A percentile compares a stretch with the other conserved stretches of the same genome.
Evolutionary conservation across 2,329 filamentous ascomycete genomes (phyloP).

Genomic region (Colletotrichum echinochloae): DNA sequence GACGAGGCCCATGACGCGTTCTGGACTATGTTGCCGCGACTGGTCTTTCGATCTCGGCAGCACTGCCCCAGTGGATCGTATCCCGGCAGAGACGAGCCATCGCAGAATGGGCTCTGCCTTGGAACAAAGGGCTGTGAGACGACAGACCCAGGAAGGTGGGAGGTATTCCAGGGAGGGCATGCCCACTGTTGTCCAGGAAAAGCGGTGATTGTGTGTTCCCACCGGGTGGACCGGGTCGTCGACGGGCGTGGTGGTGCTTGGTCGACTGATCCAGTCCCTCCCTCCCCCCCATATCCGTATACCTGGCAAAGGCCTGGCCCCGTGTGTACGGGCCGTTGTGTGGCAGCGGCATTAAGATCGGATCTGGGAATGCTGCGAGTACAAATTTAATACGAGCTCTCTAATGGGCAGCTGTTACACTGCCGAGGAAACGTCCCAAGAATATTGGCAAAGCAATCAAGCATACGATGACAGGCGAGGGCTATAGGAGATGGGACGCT

Average conservation of each 20-base stretch:
- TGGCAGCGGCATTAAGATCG: constrained; percentile 34
- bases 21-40: constrained; percentile 31
- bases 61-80: constrained; percentile 35
- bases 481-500: constrained; percentile 11
- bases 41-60: constrained; percentile 7
- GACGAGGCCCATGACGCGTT: constrained; percentile 40
- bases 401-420: constrained; percentile 27
- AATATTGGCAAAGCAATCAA: constrained; percentile 17
- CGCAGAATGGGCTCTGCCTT: constrained; percentile 2
- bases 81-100: neutral
- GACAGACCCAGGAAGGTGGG: neutral
- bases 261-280: constrained; percentile 21
- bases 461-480: constrained; percentile 19
- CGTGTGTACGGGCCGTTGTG: constrained; percentile 30
- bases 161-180: neutral
- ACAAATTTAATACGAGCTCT: constrained; percentile 35
- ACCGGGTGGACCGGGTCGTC: constrained; percentile 22
- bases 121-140: neutral
- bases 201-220: constrained; percentile 28
- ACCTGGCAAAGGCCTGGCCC: constrained; percentile 2
- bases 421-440: constrained; percentile 24
- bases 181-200: neutral
- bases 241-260: neutral
- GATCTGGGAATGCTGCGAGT: constrained; percentile 26
- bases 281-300: too few species aligned